A percentile compares a stretch with the other conserved stretches of the same genome.
Conservation (phyloP, 257 asterid genomes). For the Penstemon barbatus region DNA sequence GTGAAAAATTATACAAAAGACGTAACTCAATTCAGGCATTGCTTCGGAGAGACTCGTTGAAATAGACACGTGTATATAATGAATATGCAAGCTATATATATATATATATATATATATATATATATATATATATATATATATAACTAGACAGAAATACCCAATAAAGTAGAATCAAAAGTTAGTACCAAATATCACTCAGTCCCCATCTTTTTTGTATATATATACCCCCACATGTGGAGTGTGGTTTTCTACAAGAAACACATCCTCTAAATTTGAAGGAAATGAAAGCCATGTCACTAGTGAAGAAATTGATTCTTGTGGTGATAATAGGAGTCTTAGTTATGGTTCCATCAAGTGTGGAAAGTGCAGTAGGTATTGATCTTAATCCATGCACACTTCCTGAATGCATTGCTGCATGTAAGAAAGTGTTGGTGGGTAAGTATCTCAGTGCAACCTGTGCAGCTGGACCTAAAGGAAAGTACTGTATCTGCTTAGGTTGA, state of each 20-base stretch:
- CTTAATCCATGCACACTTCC: slow-evolving; percentile 55
- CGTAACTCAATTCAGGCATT: no score
- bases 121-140: no score
- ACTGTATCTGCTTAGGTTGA: slow-evolving; percentile 52
- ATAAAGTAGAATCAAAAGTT: no score
- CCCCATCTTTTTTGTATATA: no score
- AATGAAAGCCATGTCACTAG: slow-evolving; percentile 5
- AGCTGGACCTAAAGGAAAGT: slow-evolving; percentile 49
- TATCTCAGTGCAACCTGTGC: slow-evolving; percentile 54
- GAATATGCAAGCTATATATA: no score
- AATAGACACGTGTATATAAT: no score
- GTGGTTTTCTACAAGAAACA: background rate
- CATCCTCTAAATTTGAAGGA: background rate
- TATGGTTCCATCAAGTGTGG: slow-evolving; percentile 41
- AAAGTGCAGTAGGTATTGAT: slow-evolving; percentile 51
- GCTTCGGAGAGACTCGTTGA: no score
- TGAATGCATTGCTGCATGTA: slow-evolving; percentile 50
- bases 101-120: no score
- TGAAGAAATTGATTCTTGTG: slow-evolving; percentile 23
- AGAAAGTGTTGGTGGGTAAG: slow-evolving; percentile 38
- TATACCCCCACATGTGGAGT: background rate
- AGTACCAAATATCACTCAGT: no score
- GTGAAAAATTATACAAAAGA: no score
- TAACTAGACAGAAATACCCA: no score
- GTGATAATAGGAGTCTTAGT: slow-evolving; percentile 22